Evolutionary conservation across 805 yeast species (phyloP), one percentile per base, ranked within the genome.

Genomic region (Wickerhamomyces xylosicus): DNA sequence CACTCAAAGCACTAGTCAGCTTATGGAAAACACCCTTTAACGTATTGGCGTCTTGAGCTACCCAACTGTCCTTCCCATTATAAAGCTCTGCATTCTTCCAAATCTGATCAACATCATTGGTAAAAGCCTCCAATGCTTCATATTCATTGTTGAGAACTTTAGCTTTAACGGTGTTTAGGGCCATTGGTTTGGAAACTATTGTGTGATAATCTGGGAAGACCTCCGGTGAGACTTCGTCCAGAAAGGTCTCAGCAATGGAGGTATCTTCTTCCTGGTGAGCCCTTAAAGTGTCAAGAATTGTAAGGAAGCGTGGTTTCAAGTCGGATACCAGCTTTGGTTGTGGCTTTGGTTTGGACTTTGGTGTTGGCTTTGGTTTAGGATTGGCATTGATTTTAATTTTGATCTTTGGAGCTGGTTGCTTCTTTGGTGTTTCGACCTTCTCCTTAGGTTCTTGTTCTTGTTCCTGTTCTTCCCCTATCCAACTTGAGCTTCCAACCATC

Each of bases 121-220:
- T 61, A 50, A 86, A 83, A 36, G 68, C 74, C 29, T 70, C 72
- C 41, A 85, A 67, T 31, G 72, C 69, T 3, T 67, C 64, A 42
- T 74, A 73, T 22, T 71, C 67, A 19, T 76, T 74, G 15, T 58
- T 59, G 15, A 71, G 71, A 33, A 87, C 53, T 36, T 71, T 71
- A 17, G 61, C 61, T 43, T 69, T 62, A 10, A 90, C 72, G 25
- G 73, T 66, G 37, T 67, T 69, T 49, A 90, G 71, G 1, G 95
- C 74, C 57, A 85, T 82, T 13, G 95, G 95, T 39, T 71, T 64
- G 46, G 74, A 70, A 34, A 90, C 78, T 6, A 83, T 63, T 45
- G 74, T 70, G 59, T 79, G 79, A 62, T 89, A 89, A 50, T 84
- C 95, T 1, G 95, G 95, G 49, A 82, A 80, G 42, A 72, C 74